These are phyloP conservation scores for Trifolium subterraneum DNA, from an alignment of 306 rosid genomes.

Conservation along the genomic window DNA sequence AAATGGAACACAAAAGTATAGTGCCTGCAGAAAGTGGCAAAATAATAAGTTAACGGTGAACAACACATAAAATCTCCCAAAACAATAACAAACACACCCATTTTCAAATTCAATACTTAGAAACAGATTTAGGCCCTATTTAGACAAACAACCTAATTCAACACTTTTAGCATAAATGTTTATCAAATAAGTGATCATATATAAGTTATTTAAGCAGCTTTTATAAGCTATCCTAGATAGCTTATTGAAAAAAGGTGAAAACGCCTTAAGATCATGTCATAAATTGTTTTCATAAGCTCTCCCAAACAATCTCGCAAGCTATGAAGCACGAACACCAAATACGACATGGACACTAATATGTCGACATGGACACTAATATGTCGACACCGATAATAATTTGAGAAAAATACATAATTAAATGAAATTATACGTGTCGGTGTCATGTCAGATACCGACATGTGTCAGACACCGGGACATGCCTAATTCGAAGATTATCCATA, in stretches of 20 bases:
- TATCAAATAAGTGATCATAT: neutral
- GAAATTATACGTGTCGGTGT: no score
- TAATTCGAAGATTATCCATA: no score
- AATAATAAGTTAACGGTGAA: slow-evolving; percentile 27
- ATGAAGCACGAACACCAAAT: no score
- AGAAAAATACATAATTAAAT: no score
- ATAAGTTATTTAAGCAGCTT: neutral
- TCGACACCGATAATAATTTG: no score
- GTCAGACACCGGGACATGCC: no score
- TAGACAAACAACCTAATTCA: neutral
- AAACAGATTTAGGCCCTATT: neutral
- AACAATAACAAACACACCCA: slow-evolving; percentile 9
- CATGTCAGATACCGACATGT: no score
- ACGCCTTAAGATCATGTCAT: neutral
- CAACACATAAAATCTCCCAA: slow-evolving; percentile 18
- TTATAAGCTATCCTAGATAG: neutral
- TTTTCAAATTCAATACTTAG: slow-evolving; percentile 1
- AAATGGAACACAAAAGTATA: slow-evolving; percentile 97
- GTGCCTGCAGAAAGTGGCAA: slow-evolving; percentile 67
- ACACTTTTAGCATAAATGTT: neutral
- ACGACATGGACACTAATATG: no score
- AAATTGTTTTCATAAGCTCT: neutral
- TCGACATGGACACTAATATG: no score
- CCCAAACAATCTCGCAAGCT: neutral
- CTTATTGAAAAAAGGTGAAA: neutral